Conservation (phyloP, 768 basidiomycete genomes). For the Suillus brevipes region DNA sequence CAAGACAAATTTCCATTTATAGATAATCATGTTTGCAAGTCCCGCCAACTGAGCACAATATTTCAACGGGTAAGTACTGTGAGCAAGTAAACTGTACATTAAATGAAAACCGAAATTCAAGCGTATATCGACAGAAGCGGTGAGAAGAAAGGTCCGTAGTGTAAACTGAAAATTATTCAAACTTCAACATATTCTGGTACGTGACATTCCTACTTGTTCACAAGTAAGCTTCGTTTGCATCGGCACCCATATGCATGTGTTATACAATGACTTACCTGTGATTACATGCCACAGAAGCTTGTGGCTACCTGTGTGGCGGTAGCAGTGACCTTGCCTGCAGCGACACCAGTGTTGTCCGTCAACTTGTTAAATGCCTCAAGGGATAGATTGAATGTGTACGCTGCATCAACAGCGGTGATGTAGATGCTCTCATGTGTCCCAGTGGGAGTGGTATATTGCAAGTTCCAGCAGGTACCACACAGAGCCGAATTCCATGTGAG, state of each 20-base stretch:
- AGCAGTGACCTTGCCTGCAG: slow-evolving; percentile 47
- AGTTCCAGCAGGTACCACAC: slow-evolving; percentile 63
- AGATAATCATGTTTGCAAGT: background rate
- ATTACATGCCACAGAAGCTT: slow-evolving; percentile 49
- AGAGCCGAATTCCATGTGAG: slow-evolving; percentile 45
- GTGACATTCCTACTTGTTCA: background rate
- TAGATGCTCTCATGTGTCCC: slow-evolving; percentile 41
- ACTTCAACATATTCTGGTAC: background rate
- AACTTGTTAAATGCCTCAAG: slow-evolving; percentile 35
- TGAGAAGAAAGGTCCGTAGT: background rate
- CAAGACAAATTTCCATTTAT: background rate
- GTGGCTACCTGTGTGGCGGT: slow-evolving; percentile 42
- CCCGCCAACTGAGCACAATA: background rate
- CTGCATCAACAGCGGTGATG: slow-evolving; percentile 53
- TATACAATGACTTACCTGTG: background rate
- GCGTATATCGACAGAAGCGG: background rate
- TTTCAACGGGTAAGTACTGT: background rate
- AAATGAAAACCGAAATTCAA: background rate
- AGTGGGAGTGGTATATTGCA: slow-evolving; percentile 44
- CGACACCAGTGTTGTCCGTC: slow-evolving; percentile 41
- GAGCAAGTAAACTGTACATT: background rate
- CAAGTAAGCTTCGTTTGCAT: background rate
- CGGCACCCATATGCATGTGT: background rate
- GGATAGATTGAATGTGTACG: slow-evolving; percentile 41
- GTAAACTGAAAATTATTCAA: background rate